Percentiles rank a stretch among this genome's conserved stretches.
Conservation (phyloP, 768 basidiomycete species). For the Clathrus columnatus region DNA sequence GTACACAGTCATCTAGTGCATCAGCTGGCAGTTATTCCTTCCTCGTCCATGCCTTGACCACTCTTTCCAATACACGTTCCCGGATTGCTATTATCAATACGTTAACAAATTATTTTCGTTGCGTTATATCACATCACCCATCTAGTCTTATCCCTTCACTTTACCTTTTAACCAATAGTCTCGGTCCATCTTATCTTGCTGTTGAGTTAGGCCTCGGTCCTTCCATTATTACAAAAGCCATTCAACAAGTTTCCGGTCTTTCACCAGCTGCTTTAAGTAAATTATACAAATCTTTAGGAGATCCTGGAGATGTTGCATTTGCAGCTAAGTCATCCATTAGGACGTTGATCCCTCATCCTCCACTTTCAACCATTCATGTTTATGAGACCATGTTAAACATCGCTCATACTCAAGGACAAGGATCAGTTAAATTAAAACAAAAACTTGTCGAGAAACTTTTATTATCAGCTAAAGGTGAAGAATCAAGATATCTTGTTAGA, state of each 20-base stretch:
- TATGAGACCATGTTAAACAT: slow-evolving; percentile 64
- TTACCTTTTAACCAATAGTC: slow-evolving; percentile 75
- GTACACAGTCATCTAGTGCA: slow-evolving; percentile 32
- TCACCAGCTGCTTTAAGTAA: slow-evolving; percentile 46
- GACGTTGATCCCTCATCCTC: slow-evolving; percentile 64
- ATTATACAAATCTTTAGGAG: slow-evolving; percentile 67
- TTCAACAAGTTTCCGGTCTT: slow-evolving; percentile 67
- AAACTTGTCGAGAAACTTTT: slow-evolving; percentile 72
- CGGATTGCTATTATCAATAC: slow-evolving; percentile 60
- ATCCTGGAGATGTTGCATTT: slow-evolving; percentile 84
- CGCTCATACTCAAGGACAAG: slow-evolving; percentile 59
- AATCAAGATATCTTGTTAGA: slow-evolving; percentile 74
- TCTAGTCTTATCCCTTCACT: slow-evolving; percentile 64
- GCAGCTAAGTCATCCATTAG: slow-evolving; percentile 70
- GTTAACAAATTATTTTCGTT: slow-evolving; percentile 66
- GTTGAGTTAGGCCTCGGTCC: slow-evolving; percentile 64
- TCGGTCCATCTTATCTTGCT: slow-evolving; percentile 65
- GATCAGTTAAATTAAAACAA: slow-evolving; percentile 69
- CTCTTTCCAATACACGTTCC: slow-evolving; percentile 59
- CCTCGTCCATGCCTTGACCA: slow-evolving; percentile 53
- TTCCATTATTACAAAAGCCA: slow-evolving; percentile 57
- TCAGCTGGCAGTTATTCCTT: slow-evolving; percentile 57
- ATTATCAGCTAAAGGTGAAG: slow-evolving; percentile 80
- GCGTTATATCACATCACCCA: slow-evolving; percentile 57
- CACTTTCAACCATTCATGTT: slow-evolving; percentile 54